Evolutionary conservation across 495 filamentous ascomycete genomes (phyloP), one percentile per base, ranked within the genome.

Genomic region (Hypoxylon rickii): DNA sequence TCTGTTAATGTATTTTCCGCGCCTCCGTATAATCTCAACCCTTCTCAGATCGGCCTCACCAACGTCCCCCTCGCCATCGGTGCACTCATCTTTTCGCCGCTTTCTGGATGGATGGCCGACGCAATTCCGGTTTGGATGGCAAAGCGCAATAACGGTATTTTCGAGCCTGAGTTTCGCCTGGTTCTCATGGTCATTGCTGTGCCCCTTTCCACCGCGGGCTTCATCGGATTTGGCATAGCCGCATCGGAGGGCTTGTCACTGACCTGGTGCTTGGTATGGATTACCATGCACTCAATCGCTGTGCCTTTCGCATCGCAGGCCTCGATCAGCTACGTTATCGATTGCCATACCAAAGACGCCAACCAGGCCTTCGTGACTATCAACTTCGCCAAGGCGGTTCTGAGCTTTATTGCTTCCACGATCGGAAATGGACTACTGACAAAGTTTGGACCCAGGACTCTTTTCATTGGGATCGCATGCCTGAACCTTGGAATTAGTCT

Each of bases 1-100:
- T 87, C 85, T 19, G 78, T 87, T 16, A 83, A 84, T 58, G 81
- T 78, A 1, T 83, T 89, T 44, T 79, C 82, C 15, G 79, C 78
- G 2, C 83, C 85, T 8, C 86, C 84, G 0, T 89, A 88, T 63
- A 80, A 76, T 53, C 82, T 82, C 72, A 79, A 72, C 45, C 73
- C 77, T 7, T 73, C 80, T 39, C 70, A 76, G 18, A 83, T 88
- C 59, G 84, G 81, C 1, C 75, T 82, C 33, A 79, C 78, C 59
- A 84, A 77, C 51, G 67, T 74, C 33, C 70, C 77, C 6, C 69
- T 78, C 2, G 68, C 78, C 8, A 66, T 79, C 26, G 79, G 75
- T 1, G 76, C 79, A 13, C 46, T 81, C n/a, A 21, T 67, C 17
- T 79, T 75, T 36, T 74, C 74, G 39, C 65, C 67, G 21, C 38